These are phyloP conservation scores for Paramarasmius palmivorus DNA, from an alignment of 1,284 basidiomycete genomes.

Conservation along the genomic window DNA sequence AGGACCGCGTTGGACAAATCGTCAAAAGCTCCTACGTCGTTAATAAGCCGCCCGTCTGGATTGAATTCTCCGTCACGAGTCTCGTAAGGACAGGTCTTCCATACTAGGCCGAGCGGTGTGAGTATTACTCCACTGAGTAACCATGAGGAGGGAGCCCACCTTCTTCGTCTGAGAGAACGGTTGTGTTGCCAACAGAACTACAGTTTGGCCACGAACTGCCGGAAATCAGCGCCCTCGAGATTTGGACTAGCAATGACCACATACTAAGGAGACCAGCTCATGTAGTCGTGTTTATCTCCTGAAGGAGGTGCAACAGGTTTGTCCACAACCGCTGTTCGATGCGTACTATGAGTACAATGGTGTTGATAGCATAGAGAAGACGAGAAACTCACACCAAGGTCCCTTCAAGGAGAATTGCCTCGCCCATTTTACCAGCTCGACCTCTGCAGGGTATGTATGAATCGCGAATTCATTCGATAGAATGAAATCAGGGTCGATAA, in stretches of 20 bases:
- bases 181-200: slow-evolving; percentile 45
- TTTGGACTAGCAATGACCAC: background rate
- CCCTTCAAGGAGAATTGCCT: slow-evolving; percentile 15
- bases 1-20: slow-evolving; percentile 59
- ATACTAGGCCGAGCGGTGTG: slow-evolving; percentile 38
- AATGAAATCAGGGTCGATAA: slow-evolving; percentile 11
- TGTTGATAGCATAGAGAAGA: background rate
- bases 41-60: slow-evolving; percentile 58
- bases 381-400: slow-evolving; percentile 16
- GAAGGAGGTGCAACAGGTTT: slow-evolving; percentile 18
- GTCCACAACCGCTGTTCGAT: slow-evolving; percentile 14
- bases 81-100: slow-evolving; percentile 60
- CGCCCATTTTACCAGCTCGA: slow-evolving; percentile 17
- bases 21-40: slow-evolving; percentile 54
- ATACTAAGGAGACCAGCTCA: slow-evolving; percentile 27
- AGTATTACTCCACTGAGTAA: slow-evolving; percentile 6
- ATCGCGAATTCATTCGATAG: slow-evolving; percentile 6
- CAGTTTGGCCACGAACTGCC: slow-evolving; percentile 63
- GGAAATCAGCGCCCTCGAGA: background rate
- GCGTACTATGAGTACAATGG: background rate
- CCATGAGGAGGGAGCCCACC: slow-evolving; percentile 28
- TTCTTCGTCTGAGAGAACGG: slow-evolving; percentile 43
- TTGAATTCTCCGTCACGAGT: slow-evolving; percentile 62
- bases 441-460: slow-evolving; percentile 11
- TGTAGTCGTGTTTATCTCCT: slow-evolving; percentile 20